Conservation (phyloP, 1,139 yeast species). For the Yamadazyma dushanensis region DNA sequence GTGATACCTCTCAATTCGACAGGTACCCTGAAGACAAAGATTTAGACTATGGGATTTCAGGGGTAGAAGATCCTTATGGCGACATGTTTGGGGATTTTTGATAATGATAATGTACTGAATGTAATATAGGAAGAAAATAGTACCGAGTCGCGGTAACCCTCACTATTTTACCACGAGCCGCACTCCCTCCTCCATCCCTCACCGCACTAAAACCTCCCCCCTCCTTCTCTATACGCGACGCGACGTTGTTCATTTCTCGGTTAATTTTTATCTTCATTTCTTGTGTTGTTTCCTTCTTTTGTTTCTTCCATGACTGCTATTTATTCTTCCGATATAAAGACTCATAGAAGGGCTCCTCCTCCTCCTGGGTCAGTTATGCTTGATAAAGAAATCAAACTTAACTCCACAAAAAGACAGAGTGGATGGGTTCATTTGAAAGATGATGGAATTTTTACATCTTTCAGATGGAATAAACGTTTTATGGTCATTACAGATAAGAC, state of each 20-base stretch:
- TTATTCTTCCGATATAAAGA: slow-evolving; percentile 45
- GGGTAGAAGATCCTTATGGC: slow-evolving; percentile 50
- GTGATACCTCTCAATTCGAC: slow-evolving; percentile 63
- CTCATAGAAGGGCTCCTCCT: slow-evolving; percentile 49
- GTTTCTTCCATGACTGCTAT: slow-evolving; percentile 44
- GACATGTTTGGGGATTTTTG: slow-evolving; percentile 52
- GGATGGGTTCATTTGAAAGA: slow-evolving; percentile 95
- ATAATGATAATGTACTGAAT: slow-evolving; percentile 9
- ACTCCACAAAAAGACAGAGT: slow-evolving; percentile 34
- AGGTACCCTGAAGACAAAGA: slow-evolving; percentile 56
- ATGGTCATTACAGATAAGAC: slow-evolving; percentile 75
- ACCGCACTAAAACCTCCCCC: too few species aligned
- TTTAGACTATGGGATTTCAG: slow-evolving; percentile 52
- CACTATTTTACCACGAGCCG: too few species aligned
- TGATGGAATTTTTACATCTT: slow-evolving; percentile 77
- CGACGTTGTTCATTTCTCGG: slow-evolving; percentile 2
- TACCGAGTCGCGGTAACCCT: too few species aligned
- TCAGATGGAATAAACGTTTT: slow-evolving; percentile 89
- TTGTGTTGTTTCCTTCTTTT: neutral
- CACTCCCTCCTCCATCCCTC: too few species aligned
- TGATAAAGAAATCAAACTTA: slow-evolving; percentile 21
- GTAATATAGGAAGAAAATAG: neutral
- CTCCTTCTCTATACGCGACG: neutral
- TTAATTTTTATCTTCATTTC: neutral
- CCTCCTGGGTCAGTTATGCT: slow-evolving; percentile 27